These are phyloP conservation scores for Nannochloropsis gaditana DNA, from an alignment of 108 stramenopile genomes.

Conservation along the genomic window DNA sequence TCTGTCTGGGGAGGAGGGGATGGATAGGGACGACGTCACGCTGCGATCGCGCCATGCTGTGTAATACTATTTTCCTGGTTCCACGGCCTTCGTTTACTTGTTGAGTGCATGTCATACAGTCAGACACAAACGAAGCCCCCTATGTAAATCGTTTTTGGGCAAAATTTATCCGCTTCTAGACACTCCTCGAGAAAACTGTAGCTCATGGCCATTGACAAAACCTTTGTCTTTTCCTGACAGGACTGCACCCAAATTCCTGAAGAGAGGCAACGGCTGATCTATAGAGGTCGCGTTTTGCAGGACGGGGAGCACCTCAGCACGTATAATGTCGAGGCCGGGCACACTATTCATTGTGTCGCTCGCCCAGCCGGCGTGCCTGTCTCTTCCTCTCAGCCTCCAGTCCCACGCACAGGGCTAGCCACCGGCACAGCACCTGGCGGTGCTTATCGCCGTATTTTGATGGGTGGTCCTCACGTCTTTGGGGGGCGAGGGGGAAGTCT, in stretches of 20 bases:
- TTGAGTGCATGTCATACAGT: too few species aligned
- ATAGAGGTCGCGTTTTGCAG: conserved; percentile 51
- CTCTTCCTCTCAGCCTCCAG: neutral
- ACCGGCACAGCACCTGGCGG: neutral
- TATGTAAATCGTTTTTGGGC: too few species aligned
- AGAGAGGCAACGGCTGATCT: conserved; percentile 54
- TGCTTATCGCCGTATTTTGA: neutral
- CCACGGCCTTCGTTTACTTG: too few species aligned
- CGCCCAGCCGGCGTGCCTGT: conserved; percentile 39
- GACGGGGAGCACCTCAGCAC: conserved; percentile 34
- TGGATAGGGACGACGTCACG: neutral
- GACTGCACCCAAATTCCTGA: conserved; percentile 19
- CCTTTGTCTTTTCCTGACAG: neutral
- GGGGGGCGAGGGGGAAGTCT: neutral
- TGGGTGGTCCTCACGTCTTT: neutral
- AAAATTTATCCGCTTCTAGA: too few species aligned
- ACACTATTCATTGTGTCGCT: conserved; percentile 55
- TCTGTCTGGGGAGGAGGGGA: neutral
- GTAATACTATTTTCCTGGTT: too few species aligned
- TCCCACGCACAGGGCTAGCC: neutral
- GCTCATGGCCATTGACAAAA: too few species aligned
- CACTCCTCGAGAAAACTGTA: too few species aligned
- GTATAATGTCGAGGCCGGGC: conserved; percentile 53
- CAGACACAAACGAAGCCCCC: too few species aligned
- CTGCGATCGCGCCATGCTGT: neutral